Base-by-base conservation (phyloP, 2,329 filamentous ascomycete genomes). In the Clarireedia homoeocarpa region DNA sequence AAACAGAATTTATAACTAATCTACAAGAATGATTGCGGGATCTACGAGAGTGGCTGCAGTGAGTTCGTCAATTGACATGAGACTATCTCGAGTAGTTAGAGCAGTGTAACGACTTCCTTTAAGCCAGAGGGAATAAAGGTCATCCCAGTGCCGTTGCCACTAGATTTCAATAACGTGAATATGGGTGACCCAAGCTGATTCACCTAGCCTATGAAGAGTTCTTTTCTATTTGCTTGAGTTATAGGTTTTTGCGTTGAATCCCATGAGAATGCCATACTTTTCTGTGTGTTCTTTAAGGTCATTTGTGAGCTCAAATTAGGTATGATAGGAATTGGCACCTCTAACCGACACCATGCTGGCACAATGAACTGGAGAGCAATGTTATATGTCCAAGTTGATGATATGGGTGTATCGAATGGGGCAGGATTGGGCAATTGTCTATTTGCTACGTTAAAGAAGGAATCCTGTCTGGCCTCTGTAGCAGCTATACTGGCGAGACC, bases 191-290 rank as follows among this genome's bases (percentile, higher is more conserved):
- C 62, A 26, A 63, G 47, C 56, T 65, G 60, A 56, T 64, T 66
- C 50, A 62, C 58, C 64, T 59, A 66, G 24, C 59, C 59, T 40
- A 66, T 58, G 48, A 61, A 60, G 14, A 65, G 56, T 34, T 59
- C 42, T 46, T 61, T 61, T 15, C 56, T 45, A 48, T 44, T 30
- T 52, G 59, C 36, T 15, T 27, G 26, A 42, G 57, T 48, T 44
- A 61, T 48, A 14, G 53, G 44, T 48, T 50, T 57, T 23, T 61
- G 52, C 30, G 26, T 47, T 42, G 49, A 53, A 26, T 61, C 57
- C 50, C 48, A 58, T 53, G 17, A 40, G 38, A 40, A 40, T 17
- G 6, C 12, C 38, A 40, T 15, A 14, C 38, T 40, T 14, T 5
- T 40, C 17, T 14, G 38, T 5, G 6, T 40, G 38, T 10, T 40